These are phyloP conservation scores for Elaeagnus macrophylla DNA, from an alignment of 306 rosid species.

Conservation along the genomic window DNA sequence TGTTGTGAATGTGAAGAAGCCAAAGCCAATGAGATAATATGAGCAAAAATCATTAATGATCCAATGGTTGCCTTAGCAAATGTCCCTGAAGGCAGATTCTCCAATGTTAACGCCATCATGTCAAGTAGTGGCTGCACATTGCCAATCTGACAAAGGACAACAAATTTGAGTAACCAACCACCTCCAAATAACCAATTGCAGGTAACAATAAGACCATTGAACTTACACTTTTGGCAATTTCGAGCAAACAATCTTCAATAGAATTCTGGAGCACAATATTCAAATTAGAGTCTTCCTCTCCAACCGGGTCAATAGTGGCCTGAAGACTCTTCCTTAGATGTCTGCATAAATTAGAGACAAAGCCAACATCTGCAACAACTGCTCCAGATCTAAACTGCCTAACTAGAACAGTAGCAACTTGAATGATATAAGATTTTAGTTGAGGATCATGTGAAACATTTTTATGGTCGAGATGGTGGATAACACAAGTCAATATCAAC, in stretches of 20 bases:
- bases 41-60: slow-evolving; percentile 69
- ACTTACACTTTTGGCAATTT: slow-evolving; percentile 73
- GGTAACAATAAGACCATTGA: slow-evolving; percentile 1
- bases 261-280: slow-evolving; percentile 74
- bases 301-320: slow-evolving; percentile 60
- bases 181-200: slow-evolving; percentile 11
- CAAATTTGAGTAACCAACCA: slow-evolving; percentile 9
- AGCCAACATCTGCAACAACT: slow-evolving; percentile 70
- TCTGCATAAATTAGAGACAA: slow-evolving; percentile 85
- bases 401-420: slow-evolving; percentile 67
- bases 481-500: slow-evolving; percentile 53
- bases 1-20: slow-evolving; percentile 43
- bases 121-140: slow-evolving; percentile 68
- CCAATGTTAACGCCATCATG: slow-evolving; percentile 76
- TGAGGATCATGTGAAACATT: slow-evolving; percentile 61
- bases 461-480: slow-evolving; percentile 97
- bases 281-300: slow-evolving; percentile 66
- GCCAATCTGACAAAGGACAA: slow-evolving; percentile 44
- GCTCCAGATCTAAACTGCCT: slow-evolving; percentile 63
- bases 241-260: slow-evolving; percentile 76
- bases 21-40: slow-evolving; percentile 51
- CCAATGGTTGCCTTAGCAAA: slow-evolving; percentile 73
- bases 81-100: slow-evolving; percentile 66
- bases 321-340: slow-evolving; percentile 92
- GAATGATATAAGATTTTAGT: slow-evolving; percentile 64